Evolutionary conservation across 2,329 filamentous ascomycete species (phyloP).

Genomic region (Epichloe coenophiala): DNA sequence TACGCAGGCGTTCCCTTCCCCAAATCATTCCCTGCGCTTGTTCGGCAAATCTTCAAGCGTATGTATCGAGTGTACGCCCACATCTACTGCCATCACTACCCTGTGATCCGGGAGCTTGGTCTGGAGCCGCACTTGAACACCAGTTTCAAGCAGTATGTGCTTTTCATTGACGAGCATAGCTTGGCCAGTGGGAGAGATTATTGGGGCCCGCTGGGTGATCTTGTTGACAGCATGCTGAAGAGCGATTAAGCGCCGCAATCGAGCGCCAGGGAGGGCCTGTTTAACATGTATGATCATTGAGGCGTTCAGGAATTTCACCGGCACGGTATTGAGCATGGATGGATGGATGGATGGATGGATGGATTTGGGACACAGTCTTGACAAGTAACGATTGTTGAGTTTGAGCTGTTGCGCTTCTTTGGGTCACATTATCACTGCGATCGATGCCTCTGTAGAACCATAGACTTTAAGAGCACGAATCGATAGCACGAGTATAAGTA

Average conservation of each 20-base stretch:
- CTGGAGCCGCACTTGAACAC: constrained; percentile 97
- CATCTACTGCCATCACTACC: constrained; percentile 99
- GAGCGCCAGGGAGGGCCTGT: background rate
- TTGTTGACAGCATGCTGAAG: constrained; percentile 95
- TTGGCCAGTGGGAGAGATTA: constrained; percentile 90
- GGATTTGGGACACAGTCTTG: background rate
- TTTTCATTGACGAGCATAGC: constrained; percentile 95
- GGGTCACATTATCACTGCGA: background rate
- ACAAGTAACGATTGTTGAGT: background rate
- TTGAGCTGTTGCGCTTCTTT: background rate
- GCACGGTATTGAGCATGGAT: background rate
- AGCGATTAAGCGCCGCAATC: constrained; percentile 50
- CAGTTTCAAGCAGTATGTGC: constrained; percentile 98
- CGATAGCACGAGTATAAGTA: background rate
- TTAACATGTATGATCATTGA: constrained; percentile 7
- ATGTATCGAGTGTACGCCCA: constrained; percentile 98
- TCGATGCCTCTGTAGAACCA: background rate
- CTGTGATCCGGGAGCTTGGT: constrained; percentile 85
- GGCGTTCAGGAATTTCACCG: constrained; percentile 11
- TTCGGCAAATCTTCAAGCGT: constrained; percentile 96
- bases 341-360: background rate
- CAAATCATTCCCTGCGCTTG: constrained; percentile 74
- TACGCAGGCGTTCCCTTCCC: constrained; percentile 77
- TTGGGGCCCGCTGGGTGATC: constrained; percentile 87
- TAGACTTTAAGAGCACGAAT: background rate